These are phyloP conservation scores for Begonia peltatifolia DNA, from an alignment of 306 rosid species.

Conservation along the genomic window DNA sequence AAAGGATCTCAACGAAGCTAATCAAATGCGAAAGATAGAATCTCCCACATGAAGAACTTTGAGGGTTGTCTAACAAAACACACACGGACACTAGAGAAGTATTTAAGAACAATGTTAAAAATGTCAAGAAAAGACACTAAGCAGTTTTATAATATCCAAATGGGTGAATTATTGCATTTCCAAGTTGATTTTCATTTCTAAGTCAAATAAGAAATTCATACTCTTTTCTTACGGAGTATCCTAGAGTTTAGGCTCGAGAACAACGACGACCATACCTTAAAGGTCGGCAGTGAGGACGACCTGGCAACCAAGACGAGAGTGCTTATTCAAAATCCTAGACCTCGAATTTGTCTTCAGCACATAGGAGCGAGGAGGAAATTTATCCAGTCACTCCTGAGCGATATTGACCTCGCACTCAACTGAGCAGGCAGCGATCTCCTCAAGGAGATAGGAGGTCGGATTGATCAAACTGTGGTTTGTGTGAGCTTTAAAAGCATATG, in stretches of 20 bases:
- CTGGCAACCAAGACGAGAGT: conserved; percentile 86
- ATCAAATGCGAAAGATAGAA: too few relatives aligned
- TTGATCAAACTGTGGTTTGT: conserved; percentile 60
- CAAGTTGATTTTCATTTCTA: background rate
- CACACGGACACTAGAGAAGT: too few relatives aligned
- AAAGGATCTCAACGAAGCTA: too few relatives aligned
- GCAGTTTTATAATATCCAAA: background rate
- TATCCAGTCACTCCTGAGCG: conserved; percentile 87
- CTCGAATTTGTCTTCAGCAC: conserved; percentile 49
- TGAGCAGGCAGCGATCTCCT: conserved; percentile 89
- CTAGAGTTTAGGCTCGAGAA: conserved; percentile 88
- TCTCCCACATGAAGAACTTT: too few relatives aligned
- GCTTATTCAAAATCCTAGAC: conserved; percentile 58
- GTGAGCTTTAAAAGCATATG: conserved; percentile 68
- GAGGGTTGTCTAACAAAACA: too few relatives aligned
- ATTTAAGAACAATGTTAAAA: too few relatives aligned
- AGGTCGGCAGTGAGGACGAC: conserved; percentile 54
- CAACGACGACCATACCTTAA: conserved; percentile 91
- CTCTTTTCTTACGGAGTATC: conserved; percentile 36
- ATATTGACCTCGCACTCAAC: conserved; percentile 86
- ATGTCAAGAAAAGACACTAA: background rate
- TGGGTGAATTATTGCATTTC: background rate
- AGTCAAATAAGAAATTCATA: background rate
- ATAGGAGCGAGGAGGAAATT: conserved; percentile 64
- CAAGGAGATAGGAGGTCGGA: conserved; percentile 77